Percentiles rank a stretch among this genome's conserved stretches.
Evolutionary conservation across 2,329 filamentous ascomycete genomes (phyloP).

Genomic region (Arthrinium phaeospermum): DNA sequence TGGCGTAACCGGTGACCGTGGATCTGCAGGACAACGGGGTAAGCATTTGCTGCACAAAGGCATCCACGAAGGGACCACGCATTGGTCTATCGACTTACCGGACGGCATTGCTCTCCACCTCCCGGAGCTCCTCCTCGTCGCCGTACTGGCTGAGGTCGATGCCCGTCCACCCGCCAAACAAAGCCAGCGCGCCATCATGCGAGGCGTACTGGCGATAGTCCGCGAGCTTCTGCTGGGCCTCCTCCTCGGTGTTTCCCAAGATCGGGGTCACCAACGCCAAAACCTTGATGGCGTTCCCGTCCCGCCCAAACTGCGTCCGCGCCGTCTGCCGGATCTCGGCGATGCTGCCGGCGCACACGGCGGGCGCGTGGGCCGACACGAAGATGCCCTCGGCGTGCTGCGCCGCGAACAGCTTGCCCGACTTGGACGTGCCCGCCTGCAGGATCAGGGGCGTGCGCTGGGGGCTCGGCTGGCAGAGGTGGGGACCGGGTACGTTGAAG

Average conservation of each 20-base stretch:
- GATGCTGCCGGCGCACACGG: conserved; percentile 65
- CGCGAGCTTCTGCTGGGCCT: conserved; percentile 67
- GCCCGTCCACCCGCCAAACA: conserved; percentile 78
- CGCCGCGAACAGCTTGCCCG: conserved; percentile 70
- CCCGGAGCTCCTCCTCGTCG: conserved; percentile 45
- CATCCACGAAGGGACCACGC: neutral
- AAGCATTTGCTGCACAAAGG: neutral
- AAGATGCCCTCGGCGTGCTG: conserved; percentile 76
- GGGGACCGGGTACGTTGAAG: conserved; percentile 68
- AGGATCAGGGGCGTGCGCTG: conserved; percentile 73
- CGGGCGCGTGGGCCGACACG: conserved; percentile 68
- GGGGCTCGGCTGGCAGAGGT: conserved; percentile 69
- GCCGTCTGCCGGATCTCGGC: conserved; percentile 67
- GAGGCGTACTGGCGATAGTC: conserved; percentile 67
- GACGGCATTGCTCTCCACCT: conserved; percentile 47
- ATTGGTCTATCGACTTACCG: conserved; percentile 36
- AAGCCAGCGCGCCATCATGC: conserved; percentile 67
- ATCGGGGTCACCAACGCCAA: conserved; percentile 70
- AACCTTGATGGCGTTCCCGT: conserved; percentile 69
- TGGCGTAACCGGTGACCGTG: conserved; percentile 60
- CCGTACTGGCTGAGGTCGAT: conserved; percentile 51
- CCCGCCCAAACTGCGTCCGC: conserved; percentile 56
- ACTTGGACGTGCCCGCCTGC: conserved; percentile 71
- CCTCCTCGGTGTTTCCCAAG: conserved; percentile 68
- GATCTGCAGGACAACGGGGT: conserved; percentile 41